Base-by-base conservation (phyloP, 768 basidiomycete species). In the Leucosporidium scottii region DNA sequence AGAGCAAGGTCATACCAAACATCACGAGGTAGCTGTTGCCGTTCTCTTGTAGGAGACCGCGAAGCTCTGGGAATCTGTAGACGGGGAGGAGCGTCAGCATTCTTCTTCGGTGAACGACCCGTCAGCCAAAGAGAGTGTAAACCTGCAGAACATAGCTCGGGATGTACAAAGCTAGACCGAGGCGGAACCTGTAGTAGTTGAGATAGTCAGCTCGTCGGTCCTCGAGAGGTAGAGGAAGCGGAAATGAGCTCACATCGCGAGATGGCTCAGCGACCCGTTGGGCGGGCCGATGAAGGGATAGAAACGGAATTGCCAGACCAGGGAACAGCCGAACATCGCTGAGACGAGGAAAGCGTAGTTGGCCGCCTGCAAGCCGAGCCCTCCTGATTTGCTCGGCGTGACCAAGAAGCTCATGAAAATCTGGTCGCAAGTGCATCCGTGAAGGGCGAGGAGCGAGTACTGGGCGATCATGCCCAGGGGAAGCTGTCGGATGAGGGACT, bases 101-200 rank as follows among this genome's bases (percentile, higher is more conserved):
- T n/a, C n/a, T n/a, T n/a, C n/a, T n/a, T n/a, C n/a, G n/a, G n/a
- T n/a, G n/a, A n/a, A n/a, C n/a, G n/a, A n/a, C n/a, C n/a, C n/a
- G n/a, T n/a, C n/a, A n/a, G n/a, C n/a, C n/a, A n/a, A n/a, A 44
- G 39, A 15, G 15, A 44, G 39, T 8, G 15, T 2, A 44, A 44
- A 44, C 4, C 15, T 44, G 15, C 27, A 74, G 65, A 23, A 73
- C 18, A 61, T 75, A 75, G 18, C 69, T 66, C 2, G 74, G 73
- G 5, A 76, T 44, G 72, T 76, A 76, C 48, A 69, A 65, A 49
- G 61, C 30, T 1, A 75, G 44, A 4, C 91, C 91, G 21, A 93
- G 80, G 59, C 91, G 87, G 83, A 91, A 93, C 91, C 92, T 93
- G 6, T 89, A n/a, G 84, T 34, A 90, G 80, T 76, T 90, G 89